These are phyloP conservation scores for Colletotrichum spinosum DNA, from an alignment of 2,329 filamentous ascomycete genomes.

Conservation along the genomic window DNA sequence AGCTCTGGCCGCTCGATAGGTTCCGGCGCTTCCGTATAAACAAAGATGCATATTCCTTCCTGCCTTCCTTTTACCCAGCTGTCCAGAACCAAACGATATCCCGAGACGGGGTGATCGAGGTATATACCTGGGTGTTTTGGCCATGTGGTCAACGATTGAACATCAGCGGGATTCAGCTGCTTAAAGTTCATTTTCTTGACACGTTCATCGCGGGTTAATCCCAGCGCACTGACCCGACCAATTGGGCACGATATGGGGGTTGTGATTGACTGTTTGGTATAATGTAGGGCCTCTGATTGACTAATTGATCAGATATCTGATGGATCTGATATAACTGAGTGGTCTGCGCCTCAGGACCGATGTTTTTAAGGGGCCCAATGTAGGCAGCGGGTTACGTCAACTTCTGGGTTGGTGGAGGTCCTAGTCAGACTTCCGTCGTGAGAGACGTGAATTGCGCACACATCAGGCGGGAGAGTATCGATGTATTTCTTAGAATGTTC, in stretches of 20 bases:
- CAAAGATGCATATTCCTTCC: neutral
- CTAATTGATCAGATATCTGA: no score
- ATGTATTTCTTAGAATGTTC: constrained; percentile 41
- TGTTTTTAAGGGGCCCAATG: constrained; percentile 5
- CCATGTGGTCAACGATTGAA: constrained; percentile 42
- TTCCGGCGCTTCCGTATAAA: constrained; percentile 36
- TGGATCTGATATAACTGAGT: no score
- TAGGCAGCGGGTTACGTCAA: constrained; percentile 44
- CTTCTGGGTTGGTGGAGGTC: constrained; percentile 40
- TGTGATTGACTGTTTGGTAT: no score
- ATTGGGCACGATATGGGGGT: no score
- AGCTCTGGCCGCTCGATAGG: constrained; percentile 43
- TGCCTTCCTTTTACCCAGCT: constrained; percentile 42
- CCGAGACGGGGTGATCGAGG: constrained; percentile 46
- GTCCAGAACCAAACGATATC: constrained; percentile 43
- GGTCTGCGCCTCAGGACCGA: no score
- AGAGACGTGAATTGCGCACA: constrained; percentile 42
- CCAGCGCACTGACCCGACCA: no score
- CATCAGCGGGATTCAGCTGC: constrained; percentile 41
- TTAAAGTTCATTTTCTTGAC: constrained; percentile 41
- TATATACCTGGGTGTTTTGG: constrained; percentile 45
- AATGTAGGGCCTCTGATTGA: no score
- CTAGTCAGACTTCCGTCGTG: constrained; percentile 41
- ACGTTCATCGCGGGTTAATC: constrained; percentile 41
- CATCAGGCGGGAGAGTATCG: constrained; percentile 36